Evolutionary conservation across 2,329 filamentous ascomycete genomes (phyloP), one percentile per base, ranked within the genome.

Genomic region (Trichophyton schoenleinii): DNA sequence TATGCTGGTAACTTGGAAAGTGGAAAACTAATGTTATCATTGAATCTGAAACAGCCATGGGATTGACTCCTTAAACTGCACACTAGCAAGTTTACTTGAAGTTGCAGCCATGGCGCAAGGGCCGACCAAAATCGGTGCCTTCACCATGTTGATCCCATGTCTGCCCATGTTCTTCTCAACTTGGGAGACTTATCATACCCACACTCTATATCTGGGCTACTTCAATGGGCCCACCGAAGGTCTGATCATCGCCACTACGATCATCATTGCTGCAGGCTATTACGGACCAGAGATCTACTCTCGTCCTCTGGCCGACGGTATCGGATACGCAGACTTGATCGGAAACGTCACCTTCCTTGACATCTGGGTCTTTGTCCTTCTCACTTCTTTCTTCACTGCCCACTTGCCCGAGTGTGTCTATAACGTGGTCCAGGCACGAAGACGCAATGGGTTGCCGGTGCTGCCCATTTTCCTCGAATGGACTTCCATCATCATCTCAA

Each of bases 101-200:
- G 92, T 89, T 4, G 92, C 89, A 15, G 91, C 92, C 60, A 94
- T 99, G 87, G 92, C 89, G 28, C 82, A 96, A 59, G 94, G 94
- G 46, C 84, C 88, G 3, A 89, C 88, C 18, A 86, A 85, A 65
- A 84, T 89, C 20, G 94, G 94, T 66, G 87, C 94, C 62, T 95
- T 96, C 72, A 97, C 94, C 0, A 91, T 91, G 1, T 79, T 99
- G 49, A 85, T 92, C 63, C 94, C 94, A 1, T 95, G 91, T 68
- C 78, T 99, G 52, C 89, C 94, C 63, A 99, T 99, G 94, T 99
- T 96, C 80, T 96, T 99, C 77, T 96, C 92, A 2, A 99, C 94
- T 1, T 99, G 94, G 94, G 94, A 99, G 77, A 99, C 94, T 0
- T 99, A 96, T 74, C 94, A 99, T 76, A 96, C 94, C 3, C 94